These are phyloP conservation scores for Penicillium samsonianum DNA, from an alignment of 495 filamentous ascomycete species.

Conservation along the genomic window DNA sequence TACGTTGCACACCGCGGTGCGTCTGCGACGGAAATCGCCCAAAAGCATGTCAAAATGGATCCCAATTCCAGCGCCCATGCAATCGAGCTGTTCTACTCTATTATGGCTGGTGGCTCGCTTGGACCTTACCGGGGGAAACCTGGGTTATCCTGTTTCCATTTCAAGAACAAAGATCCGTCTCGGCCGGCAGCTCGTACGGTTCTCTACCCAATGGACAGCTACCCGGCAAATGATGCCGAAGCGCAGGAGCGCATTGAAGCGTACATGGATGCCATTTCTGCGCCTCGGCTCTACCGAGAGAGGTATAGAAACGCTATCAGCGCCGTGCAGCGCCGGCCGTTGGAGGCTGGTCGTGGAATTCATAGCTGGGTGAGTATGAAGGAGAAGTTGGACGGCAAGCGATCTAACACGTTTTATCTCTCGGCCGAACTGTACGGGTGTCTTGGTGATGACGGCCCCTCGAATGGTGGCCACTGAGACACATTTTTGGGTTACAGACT, in stretches of 20 bases:
- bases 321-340: background rate
- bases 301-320: background rate
- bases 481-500: background rate
- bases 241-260: background rate
- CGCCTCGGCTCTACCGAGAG: background rate
- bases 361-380: background rate
- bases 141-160: background rate
- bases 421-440: background rate
- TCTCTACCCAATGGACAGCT: background rate
- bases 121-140: background rate
- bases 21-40: background rate
- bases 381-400: background rate
- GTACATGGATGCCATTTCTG: background rate
- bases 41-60: background rate
- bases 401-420: conserved; percentile 1
- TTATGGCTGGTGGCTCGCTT: background rate
- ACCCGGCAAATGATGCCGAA: background rate
- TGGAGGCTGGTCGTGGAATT: background rate
- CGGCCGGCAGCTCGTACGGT: background rate
- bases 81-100: background rate
- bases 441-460: background rate
- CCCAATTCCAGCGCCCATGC: background rate
- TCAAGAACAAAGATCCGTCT: background rate
- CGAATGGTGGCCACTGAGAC: background rate
- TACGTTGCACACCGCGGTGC: background rate